These are phyloP conservation scores for Hanseniaspora occidentalis DNA, from an alignment of 805 yeast genomes.

Conservation along the genomic window DNA sequence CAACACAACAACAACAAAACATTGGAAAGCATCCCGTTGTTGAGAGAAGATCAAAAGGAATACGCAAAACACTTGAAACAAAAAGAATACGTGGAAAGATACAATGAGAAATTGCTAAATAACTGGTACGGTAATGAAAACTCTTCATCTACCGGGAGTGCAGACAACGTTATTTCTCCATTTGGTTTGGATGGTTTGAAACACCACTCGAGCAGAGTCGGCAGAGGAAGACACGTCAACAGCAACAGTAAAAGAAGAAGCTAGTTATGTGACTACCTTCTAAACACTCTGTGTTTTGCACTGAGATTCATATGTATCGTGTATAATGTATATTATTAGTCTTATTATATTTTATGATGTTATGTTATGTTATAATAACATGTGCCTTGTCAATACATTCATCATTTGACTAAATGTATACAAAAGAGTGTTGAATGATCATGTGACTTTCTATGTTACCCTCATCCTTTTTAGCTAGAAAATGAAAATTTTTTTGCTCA, in stretches of 20 bases:
- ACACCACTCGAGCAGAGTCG: constrained; percentile 65
- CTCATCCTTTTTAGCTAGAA: too few species aligned
- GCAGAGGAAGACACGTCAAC: constrained; percentile 73
- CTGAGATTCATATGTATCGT: too few species aligned
- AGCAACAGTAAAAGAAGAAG: constrained; percentile 33
- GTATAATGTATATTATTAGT: too few species aligned
- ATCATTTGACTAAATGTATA: too few species aligned
- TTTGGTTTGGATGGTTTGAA: constrained; percentile 55
- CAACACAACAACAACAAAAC: constrained; percentile 58
- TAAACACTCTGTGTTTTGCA: too few species aligned
- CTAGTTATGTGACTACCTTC: constrained; percentile 2
- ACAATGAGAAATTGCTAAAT: constrained; percentile 72
- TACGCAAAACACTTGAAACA: constrained; percentile 78
- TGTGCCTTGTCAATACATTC: too few species aligned
- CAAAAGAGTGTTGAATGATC: too few species aligned
- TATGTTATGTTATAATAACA: too few species aligned
- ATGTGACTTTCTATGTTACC: too few species aligned
- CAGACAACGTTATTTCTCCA: constrained; percentile 82
- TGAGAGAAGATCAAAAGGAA: constrained; percentile 92
- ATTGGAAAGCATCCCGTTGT: constrained; percentile 37
- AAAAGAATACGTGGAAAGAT: constrained; percentile 76
- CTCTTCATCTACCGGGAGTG: constrained; percentile 44
- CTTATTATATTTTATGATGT: too few species aligned
- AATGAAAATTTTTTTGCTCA: too few species aligned
- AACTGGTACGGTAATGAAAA: constrained; percentile 62